phyloP scores from a whole-genome alignment of 1,139 yeast species.

The Diutina scorzettiae region DNA sequence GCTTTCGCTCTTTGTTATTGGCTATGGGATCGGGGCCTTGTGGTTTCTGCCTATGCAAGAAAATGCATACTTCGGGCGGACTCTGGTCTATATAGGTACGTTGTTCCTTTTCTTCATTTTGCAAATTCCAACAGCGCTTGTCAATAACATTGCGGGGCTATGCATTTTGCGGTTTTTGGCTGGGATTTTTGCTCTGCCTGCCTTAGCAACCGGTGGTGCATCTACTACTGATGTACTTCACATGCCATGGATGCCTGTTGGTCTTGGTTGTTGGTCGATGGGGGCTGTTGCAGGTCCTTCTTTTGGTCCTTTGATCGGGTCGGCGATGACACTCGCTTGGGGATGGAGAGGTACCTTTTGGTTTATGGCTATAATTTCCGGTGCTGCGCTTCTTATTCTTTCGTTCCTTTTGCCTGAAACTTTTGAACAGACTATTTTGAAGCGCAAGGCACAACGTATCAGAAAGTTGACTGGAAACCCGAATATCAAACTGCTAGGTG shows the following conservation, averaged over 20 bases:
- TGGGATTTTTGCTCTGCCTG: conserved; percentile 19
- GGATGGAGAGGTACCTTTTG: conserved; percentile 24
- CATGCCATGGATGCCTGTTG: conserved; percentile 19
- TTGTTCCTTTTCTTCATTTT: conserved; percentile 20
- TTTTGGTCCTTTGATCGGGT: conserved; percentile 20
- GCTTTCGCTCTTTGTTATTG: conserved; percentile 32
- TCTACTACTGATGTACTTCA: conserved; percentile 2
- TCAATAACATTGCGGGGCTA: conserved; percentile 19
- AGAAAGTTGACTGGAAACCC: conserved; percentile 16
- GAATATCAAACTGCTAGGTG: conserved; percentile 25
- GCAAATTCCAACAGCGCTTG: conserved; percentile 24
- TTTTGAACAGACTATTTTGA: conserved; percentile 29
- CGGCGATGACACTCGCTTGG: conserved; percentile 31
- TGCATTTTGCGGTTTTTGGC: conserved; percentile 21
- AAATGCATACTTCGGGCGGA: conserved; percentile 41
- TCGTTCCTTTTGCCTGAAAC: conserved; percentile 39
- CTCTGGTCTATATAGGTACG: conserved; percentile 21
- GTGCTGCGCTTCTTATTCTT: conserved; percentile 20
- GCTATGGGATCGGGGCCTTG: conserved; percentile 48
- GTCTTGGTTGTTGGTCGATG: conserved; percentile 25
- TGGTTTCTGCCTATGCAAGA: conserved; percentile 45
- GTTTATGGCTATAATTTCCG: conserved; percentile 28
- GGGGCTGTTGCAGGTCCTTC: conserved; percentile 31
- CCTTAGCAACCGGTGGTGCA: conserved; percentile 28
- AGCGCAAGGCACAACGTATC: conserved; percentile 34